These are phyloP conservation scores for Rhynchosporium agropyri DNA, from an alignment of 2,329 filamentous ascomycete genomes.

Conservation along the genomic window DNA sequence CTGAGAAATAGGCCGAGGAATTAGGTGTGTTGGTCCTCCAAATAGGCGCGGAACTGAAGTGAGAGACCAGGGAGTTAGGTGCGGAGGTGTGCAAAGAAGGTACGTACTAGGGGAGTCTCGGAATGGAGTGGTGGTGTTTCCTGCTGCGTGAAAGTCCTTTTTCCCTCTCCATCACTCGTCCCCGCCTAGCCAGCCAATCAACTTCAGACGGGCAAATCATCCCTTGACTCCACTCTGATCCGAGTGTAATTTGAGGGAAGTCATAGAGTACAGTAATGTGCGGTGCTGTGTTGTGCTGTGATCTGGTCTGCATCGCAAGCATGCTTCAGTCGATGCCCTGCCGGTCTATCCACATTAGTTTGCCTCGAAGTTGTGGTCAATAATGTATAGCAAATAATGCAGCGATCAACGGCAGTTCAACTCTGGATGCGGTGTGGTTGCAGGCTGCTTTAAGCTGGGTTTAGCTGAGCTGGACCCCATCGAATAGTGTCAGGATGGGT, in stretches of 20 bases:
- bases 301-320: neutral
- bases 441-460: conserved; percentile 32
- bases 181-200: conserved; percentile 20
- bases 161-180: neutral
- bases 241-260: conserved; percentile 16
- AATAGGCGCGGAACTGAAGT: conserved; percentile 7
- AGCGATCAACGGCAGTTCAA: neutral
- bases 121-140: neutral
- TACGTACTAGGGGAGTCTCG: neutral
- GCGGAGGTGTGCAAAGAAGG: neutral
- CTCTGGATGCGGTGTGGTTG: conserved; percentile 29
- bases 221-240: conserved; percentile 18
- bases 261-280: neutral
- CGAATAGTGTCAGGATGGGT: conserved; percentile 3
- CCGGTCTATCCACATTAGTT: conserved; percentile 17
- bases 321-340: neutral
- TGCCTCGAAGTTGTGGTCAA: conserved; percentile 10
- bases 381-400: conserved; percentile 26
- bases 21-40: neutral
- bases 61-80: conserved; percentile 1
- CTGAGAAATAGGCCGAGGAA: conserved; percentile 6
- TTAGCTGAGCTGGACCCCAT: conserved; percentile 15
- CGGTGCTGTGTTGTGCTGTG: neutral
- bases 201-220: conserved; percentile 9
- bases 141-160: conserved; percentile 3